Evolutionary conservation across 148 eudicot genomes (phyloP), one percentile per base, ranked within the genome.

Genomic region (Gaultheria prostrata): DNA sequence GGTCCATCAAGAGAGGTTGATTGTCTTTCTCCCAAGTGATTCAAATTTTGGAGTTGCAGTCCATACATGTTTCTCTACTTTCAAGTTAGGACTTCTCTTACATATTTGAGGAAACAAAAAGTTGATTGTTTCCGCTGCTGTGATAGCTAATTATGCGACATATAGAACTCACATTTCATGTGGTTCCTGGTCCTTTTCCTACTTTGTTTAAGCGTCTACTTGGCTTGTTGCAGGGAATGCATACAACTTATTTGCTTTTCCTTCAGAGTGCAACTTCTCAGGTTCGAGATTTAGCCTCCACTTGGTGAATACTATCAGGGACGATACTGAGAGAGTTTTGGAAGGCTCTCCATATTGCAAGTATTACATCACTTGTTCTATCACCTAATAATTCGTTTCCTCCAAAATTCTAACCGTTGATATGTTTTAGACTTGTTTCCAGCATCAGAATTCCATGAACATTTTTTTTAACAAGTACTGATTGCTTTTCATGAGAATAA

Each of bases 191-290:
- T 35, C 10, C 18, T 54, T 17, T 24, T 53, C 18, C 7, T 43
- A 53, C 14, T 51, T 82, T 35, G 32, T 48, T 28, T 30, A 51
- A 18, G 9, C 45, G 11, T 20, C 18, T 54, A 51, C 30, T 48
- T 57, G 65, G 54, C 57, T 78, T 32, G 8, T 78, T 89, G 82
- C 93, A 96, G 99, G 93, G 67, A 78, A 77, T 84, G 77, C 83
- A 14, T 90, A 53, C 88, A 92, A 97, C 85, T 91, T 97, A 88
- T 97, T 97, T 93, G 99, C 99, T 84, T 97, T 97, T 76, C 97
- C 99, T 18, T 94, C 99, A 21, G 99, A 97, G 86, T 94, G 99
- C 94, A 97, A 94, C 84, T 97, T 97, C 87, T 97, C 99, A 49
- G 99, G 99, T 57, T 82, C 86, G 81, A 92, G 85, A 89, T 92